Base-by-base conservation (phyloP, 352 stramenopile species). In the Globisporangium nodosum region DNA sequence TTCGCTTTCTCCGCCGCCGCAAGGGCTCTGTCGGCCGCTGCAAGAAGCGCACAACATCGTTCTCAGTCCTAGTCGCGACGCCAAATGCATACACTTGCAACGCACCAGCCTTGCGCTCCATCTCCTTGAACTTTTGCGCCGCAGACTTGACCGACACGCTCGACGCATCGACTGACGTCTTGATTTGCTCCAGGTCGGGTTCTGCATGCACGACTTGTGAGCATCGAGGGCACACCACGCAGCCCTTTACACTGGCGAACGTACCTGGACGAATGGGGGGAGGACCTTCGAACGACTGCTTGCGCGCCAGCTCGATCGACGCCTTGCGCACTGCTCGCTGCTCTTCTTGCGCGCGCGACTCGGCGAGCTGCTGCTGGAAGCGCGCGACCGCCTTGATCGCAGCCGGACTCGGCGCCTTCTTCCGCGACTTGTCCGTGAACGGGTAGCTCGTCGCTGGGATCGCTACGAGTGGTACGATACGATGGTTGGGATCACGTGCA, bases 91-190 rank as follows among this genome's bases (percentile, higher is more conserved):
- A 47, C 20, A 31, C 30, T 27, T 3, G 7, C 16, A 18, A 15
- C 68, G 43, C 43, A 86, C 76, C 74, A 65, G 70, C 70, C 71
- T 78, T 79, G 43, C 76, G 74, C 52, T 88, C 78, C 74, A 86
- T 81, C 18, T 84, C 74, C 4, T 73, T 73, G 58, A 88, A 87
- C 47, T 79, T 82, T 47, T 84, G 71, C 3, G 78, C 74, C 46
- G 78, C 76, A 12, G 74, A 83, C 45, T 68, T 70, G 24, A 85
- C 68, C 9, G 83, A 78, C 6, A 82, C 58, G 37, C 75, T 78
- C 39, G 65, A 68, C 12, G 63, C 65, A 35, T 88, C 78, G 1
- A 88, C 72, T 18, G 76, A 75, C 0, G 70, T 63, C 56, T 85
- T 86, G 54, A 88, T 81, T 37, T 85, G 69, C 15, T 77, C 67